These are phyloP conservation scores for Phalaenopsis aphrodite DNA, from an alignment of 106 monocot genomes.

Conservation along the genomic window DNA sequence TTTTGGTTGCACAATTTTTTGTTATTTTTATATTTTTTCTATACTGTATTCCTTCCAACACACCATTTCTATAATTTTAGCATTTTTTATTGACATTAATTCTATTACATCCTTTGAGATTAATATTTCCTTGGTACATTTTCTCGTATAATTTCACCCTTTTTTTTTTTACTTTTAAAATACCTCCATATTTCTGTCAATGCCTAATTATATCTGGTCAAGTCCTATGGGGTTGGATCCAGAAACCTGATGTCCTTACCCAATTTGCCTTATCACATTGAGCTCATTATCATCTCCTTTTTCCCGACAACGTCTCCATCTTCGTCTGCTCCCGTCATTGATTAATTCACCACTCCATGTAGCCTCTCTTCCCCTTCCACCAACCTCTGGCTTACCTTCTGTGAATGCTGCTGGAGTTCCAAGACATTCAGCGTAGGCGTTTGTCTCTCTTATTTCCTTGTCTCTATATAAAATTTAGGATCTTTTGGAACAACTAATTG, in stretches of 20 bases:
- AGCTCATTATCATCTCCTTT: constrained; percentile 54
- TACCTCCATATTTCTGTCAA: neutral
- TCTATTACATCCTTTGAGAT: too few species aligned
- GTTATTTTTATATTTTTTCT: too few species aligned
- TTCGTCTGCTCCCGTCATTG: constrained; percentile 44
- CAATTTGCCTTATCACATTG: constrained; percentile 64
- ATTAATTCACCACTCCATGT: constrained; percentile 38
- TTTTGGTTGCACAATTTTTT: too few species aligned
- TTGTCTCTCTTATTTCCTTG: constrained; percentile 10
- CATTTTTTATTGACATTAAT: too few species aligned
- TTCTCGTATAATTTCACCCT: too few species aligned
- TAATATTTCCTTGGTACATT: too few species aligned
- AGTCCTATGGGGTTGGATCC: neutral
- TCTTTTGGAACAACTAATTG: constrained; percentile 31
- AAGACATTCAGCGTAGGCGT: constrained; percentile 15
- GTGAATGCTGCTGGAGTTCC: constrained; percentile 49
- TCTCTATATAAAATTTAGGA: constrained; percentile 4
- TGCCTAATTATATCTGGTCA: neutral
- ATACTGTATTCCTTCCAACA: too few species aligned
- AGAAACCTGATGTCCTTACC: constrained; percentile 15
- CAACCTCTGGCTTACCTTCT: constrained; percentile 43
- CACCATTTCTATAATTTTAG: too few species aligned
- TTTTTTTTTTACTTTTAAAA: too few species aligned
- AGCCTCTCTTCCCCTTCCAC: constrained; percentile 13
- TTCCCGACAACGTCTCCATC: constrained; percentile 23